phyloP scores from a whole-genome alignment of 768 basidiomycete genomes.

The Gloeopeniophorella convolvens region DNA sequence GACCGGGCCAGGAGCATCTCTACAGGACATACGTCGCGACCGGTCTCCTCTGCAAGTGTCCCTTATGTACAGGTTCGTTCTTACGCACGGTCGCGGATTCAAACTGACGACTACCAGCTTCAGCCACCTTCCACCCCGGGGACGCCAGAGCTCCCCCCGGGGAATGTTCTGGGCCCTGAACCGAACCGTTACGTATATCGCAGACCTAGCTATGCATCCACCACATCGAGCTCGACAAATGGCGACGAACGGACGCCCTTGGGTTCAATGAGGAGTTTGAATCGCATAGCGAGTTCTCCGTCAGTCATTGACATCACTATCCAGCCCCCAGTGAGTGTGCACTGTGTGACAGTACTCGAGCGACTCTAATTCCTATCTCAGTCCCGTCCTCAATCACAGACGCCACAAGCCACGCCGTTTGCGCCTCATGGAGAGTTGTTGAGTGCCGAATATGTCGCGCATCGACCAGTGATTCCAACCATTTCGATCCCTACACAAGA shows the following conservation, averaged over 20 bases:
- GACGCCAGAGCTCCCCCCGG: no score
- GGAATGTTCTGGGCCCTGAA: neutral
- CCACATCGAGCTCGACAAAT: conserved; percentile 8
- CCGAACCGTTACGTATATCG: conserved; percentile 10
- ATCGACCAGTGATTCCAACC: conserved; percentile 7
- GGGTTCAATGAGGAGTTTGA: conserved; percentile 11
- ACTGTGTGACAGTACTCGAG: neutral
- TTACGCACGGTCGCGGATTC: no score
- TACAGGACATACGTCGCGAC: conserved; percentile 9
- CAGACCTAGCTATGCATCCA: conserved; percentile 18
- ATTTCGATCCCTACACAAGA: conserved; percentile 2
- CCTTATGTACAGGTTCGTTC: conserved; percentile 6
- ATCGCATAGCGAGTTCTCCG: conserved; percentile 9
- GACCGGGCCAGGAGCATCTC: conserved; percentile 13
- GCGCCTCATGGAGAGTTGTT: conserved; percentile 2
- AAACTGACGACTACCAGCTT: no score
- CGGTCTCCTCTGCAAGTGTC: conserved; percentile 3
- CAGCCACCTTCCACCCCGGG: no score
- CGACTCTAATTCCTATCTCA: neutral
- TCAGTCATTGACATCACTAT: conserved; percentile 13
- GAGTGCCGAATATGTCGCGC: conserved; percentile 15
- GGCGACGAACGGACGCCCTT: conserved; percentile 6
- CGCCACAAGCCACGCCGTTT: conserved; percentile 16
- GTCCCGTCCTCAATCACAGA: conserved; percentile 21
- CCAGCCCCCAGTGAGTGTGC: conserved; percentile 12